Conservation (phyloP, 495 filamentous ascomycete genomes). For the Darksidea phi region DNA sequence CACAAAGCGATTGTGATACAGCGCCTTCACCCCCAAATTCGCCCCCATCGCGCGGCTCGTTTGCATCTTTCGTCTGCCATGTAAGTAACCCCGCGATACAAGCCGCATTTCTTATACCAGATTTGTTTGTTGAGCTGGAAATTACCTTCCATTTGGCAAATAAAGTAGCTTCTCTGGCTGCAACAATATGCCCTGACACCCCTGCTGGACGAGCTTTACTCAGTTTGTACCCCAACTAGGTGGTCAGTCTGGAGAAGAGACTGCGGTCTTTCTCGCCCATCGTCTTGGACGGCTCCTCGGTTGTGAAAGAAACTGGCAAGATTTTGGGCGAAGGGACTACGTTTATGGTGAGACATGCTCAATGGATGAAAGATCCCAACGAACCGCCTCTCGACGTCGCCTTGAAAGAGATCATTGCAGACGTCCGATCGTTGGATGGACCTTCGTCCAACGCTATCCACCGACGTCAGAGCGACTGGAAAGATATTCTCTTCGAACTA, state of each 20-base stretch:
- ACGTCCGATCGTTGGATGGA: not conserved
- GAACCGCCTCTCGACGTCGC: constrained; percentile 3
- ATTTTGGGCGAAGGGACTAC: not conserved
- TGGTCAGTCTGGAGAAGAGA: constrained; percentile 3
- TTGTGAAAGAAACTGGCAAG: not conserved
- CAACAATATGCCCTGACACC: too few relatives aligned
- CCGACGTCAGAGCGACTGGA: constrained; percentile 1
- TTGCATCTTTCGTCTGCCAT: constrained; percentile 14
- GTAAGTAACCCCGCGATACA: too few relatives aligned
- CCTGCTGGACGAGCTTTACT: too few relatives aligned
- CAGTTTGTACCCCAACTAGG: too few relatives aligned
- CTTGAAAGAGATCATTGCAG: constrained; percentile 4
- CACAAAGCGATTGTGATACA: not conserved
- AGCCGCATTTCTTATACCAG: too few relatives aligned
- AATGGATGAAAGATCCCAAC: not conserved
- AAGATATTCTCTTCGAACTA: constrained; percentile 4
- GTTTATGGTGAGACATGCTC: not conserved
- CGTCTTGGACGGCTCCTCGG: not conserved
- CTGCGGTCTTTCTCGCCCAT: not conserved
- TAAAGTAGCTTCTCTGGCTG: too few relatives aligned
- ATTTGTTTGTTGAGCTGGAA: too few relatives aligned
- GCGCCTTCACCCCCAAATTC: too few relatives aligned
- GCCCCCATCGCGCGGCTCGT: too few relatives aligned
- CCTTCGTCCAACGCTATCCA: not conserved
- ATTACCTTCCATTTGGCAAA: too few relatives aligned